These are phyloP conservation scores for Mentha longifolia DNA, from an alignment of 257 asterid species.

Conservation along the genomic window DNA sequence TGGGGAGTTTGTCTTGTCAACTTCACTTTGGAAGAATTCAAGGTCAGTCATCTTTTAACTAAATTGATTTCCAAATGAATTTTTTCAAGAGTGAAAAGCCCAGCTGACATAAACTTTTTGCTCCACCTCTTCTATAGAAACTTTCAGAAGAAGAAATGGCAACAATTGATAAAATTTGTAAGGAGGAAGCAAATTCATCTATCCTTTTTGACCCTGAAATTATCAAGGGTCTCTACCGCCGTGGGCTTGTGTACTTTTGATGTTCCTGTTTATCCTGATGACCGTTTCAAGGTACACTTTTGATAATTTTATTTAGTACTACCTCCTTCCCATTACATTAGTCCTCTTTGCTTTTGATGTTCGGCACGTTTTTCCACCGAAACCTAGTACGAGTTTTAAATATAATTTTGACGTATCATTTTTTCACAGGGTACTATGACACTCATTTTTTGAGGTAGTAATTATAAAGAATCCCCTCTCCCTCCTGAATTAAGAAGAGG, in stretches of 20 bases:
- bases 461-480: background rate
- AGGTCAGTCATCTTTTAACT: slow-evolving; percentile 56
- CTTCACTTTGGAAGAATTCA: slow-evolving; percentile 96
- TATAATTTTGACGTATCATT: too few relatives aligned
- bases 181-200: slow-evolving; percentile 95
- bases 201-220: slow-evolving; percentile 90
- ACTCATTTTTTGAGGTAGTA: too few relatives aligned
- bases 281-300: slow-evolving; percentile 84
- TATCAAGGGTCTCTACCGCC: slow-evolving; percentile 77
- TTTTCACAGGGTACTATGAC: too few relatives aligned
- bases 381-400: too few relatives aligned
- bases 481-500: background rate
- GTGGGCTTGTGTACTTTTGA: slow-evolving; percentile 97
- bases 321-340: too few relatives aligned
- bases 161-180: slow-evolving; percentile 95
- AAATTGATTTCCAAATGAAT: slow-evolving; percentile 28
- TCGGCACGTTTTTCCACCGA: too few relatives aligned
- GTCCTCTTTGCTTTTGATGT: too few relatives aligned
- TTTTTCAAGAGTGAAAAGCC: slow-evolving; percentile 24
- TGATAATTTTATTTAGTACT: slow-evolving; percentile 6
- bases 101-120: slow-evolving; percentile 23
- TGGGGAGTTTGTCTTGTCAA: slow-evolving; percentile 99
- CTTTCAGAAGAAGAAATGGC: slow-evolving; percentile 98
- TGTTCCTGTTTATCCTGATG: slow-evolving; percentile 95
- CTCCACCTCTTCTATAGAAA: slow-evolving; percentile 56